These are phyloP conservation scores for Viridothelium virens DNA, from an alignment of 495 filamentous ascomycete species.

Conservation along the genomic window DNA sequence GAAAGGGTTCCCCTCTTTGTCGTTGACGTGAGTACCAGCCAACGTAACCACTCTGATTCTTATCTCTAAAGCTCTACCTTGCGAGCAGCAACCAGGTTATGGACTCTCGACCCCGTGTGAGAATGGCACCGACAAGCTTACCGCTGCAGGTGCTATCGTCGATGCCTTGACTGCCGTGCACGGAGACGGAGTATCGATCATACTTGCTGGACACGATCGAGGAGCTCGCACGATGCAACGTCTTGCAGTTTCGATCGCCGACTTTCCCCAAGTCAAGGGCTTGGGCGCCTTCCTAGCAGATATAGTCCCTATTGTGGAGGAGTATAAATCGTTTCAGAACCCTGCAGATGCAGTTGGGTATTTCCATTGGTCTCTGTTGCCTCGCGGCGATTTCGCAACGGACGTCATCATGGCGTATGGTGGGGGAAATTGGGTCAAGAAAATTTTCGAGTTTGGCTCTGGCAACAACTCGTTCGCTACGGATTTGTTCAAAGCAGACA, in stretches of 20 bases:
- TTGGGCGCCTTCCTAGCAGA: not conserved
- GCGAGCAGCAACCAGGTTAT: not conserved
- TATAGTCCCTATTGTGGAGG: not conserved
- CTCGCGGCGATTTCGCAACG: not conserved
- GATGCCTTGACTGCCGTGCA: not conserved
- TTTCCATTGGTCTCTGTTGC: not conserved
- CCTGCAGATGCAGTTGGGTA: not conserved
- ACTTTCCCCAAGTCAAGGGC: not conserved
- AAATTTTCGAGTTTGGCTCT: not conserved
- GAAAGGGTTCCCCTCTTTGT: not conserved
- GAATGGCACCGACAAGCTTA: not conserved
- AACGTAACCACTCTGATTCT: not conserved
- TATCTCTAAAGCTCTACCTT: not conserved
- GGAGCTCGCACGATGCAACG: not conserved
- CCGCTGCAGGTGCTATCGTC: not conserved
- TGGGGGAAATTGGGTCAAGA: not conserved
- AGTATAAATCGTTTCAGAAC: not conserved
- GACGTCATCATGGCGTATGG: slow-evolving; percentile 6
- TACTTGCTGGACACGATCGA: not conserved
- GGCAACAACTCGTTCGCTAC: slow-evolving; percentile 1
- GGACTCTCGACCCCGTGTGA: not conserved
- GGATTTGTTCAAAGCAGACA: not conserved
- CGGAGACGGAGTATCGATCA: not conserved
- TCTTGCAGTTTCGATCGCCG: not conserved
- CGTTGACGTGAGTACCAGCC: not conserved